Conservation (phyloP, 495 filamentous ascomycete species). For the Podospora pseudocomata region DNA sequence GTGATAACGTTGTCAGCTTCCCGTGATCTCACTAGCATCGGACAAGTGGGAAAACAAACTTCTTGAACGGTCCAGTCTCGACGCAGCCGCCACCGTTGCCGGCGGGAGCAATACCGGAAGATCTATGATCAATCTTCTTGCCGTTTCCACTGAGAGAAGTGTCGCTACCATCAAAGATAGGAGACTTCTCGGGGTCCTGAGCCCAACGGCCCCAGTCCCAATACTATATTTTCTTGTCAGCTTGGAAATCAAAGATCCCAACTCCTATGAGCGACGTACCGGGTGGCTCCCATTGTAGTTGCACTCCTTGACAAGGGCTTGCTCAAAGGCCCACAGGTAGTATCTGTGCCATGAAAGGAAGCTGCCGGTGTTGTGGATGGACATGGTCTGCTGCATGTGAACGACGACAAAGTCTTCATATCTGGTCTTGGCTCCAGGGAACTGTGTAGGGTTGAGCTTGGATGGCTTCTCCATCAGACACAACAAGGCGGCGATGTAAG, state of each 20-base stretch:
- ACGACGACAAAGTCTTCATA: slow-evolving; percentile 69
- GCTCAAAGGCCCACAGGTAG: slow-evolving; percentile 60
- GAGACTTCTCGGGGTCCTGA: slow-evolving; percentile 51
- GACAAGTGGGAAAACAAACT: slow-evolving; percentile 20
- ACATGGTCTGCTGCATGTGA: slow-evolving; percentile 61
- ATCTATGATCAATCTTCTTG: slow-evolving; percentile 34
- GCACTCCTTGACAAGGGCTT: slow-evolving; percentile 63
- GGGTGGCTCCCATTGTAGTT: slow-evolving; percentile 55
- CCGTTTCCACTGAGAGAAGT: slow-evolving; percentile 64
- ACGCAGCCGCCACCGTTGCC: slow-evolving; percentile 71
- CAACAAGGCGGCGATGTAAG: slow-evolving; percentile 61
- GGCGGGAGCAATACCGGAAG: slow-evolving; percentile 34
- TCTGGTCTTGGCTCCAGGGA: slow-evolving; percentile 37
- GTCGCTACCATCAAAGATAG: slow-evolving; percentile 60
- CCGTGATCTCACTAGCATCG: no score
- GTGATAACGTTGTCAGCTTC: neutral
- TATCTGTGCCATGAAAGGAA: slow-evolving; percentile 73
- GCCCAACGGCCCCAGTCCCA: slow-evolving; percentile 62
- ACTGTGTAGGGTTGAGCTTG: slow-evolving; percentile 36
- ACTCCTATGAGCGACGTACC: slow-evolving; percentile 15
- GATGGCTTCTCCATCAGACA: slow-evolving; percentile 59
- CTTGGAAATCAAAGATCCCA: neutral
- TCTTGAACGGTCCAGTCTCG: slow-evolving; percentile 54
- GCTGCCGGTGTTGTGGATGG: slow-evolving; percentile 61
- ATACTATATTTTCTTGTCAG: slow-evolving; percentile 35